Evolutionary conservation across 75 land plant species (phyloP).

Genomic region (Pinus albicaulis): DNA sequence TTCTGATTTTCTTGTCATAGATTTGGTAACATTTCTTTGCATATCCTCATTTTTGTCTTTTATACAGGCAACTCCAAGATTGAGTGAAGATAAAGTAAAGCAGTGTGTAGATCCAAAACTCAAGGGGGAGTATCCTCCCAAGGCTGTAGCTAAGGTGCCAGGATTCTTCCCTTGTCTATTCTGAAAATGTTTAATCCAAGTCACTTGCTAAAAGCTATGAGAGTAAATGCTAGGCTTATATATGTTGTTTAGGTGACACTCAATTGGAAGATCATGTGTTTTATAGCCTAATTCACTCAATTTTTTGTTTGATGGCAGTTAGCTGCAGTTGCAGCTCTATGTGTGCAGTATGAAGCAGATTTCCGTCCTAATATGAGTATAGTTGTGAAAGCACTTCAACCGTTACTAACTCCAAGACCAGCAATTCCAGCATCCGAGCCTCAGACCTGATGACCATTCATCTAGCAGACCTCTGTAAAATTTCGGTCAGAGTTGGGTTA

Average conservation of each 20-base stretch:
- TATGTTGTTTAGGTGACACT: not conserved
- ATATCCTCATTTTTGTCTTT: not conserved
- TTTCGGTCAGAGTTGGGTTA: too few species aligned
- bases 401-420: slow-evolving; percentile 39
- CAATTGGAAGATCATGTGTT: not conserved
- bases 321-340: slow-evolving; percentile 73
- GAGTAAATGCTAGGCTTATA: not conserved
- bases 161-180: not conserved
- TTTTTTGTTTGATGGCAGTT: slow-evolving; percentile 27
- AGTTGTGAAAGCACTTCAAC: slow-evolving; percentile 65
- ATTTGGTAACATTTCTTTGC: not conserved
- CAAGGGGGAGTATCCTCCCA: slow-evolving; percentile 62
- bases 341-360: slow-evolving; percentile 71
- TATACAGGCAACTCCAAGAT: slow-evolving; percentile 62
- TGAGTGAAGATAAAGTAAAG: slow-evolving; percentile 77
- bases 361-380: slow-evolving; percentile 72
- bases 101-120: slow-evolving; percentile 69
- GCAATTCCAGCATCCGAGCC: slow-evolving; percentile 26
- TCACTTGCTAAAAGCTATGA: not conserved
- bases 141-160: slow-evolving; percentile 62
- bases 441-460: not conserved
- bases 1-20: not conserved
- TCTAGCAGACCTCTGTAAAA: too few species aligned
- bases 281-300: too few species aligned
- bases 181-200: not conserved